Base-by-base conservation (phyloP, 2,329 filamentous ascomycete species). In the Juglanconis oblonga region DNA sequence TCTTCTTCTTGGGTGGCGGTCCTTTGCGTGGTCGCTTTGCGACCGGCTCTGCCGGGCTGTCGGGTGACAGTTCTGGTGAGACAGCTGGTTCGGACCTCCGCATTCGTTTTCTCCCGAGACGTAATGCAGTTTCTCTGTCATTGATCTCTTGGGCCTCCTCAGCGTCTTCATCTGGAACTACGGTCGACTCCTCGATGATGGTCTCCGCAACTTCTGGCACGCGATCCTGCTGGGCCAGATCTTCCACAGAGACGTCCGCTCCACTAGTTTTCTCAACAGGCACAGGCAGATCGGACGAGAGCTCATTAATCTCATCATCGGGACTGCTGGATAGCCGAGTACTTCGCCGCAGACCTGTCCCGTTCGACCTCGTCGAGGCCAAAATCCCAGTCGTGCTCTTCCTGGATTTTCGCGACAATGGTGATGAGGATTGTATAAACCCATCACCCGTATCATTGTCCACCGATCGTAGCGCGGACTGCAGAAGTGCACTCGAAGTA, bases 81-180 rank as follows among this genome's bases (percentile, higher is more conserved):
- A 66, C 70, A n/a, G 69, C 71, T 31, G 69, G 70, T 3, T 69
- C 62, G 60, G 74, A 77, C 13, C 67, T 65, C 47, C 78, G 75
- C 2, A 71, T 72, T 1, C 79, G 77, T 64, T 81, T 83, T 55
- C 69, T 73, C 6, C 77, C 74, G 7, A 82, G 67, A 0, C 59
- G 64, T 57, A 68, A 66, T 3, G 80, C 80, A 4, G 78, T 77
- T 64, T 82, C 77, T 4, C 67, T 62, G 2, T 70, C 76, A 42
- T 73, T 69, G 14, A 83, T 74, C 51, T 81, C 77, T 53, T 81
- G 74, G 1, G 78, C 80, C 52, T 74, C 70, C 9, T 75, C 71
- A 2, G 67, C 64, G 11, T 67, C 70, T 31, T 57, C 50, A 24
- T 51, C 51, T 36, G 44, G 49, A 38, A 32, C 29, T 9, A 35